Evolutionary conservation across 306 rosid species (phyloP).

Genomic region (Oemleria cerasiformis): DNA sequence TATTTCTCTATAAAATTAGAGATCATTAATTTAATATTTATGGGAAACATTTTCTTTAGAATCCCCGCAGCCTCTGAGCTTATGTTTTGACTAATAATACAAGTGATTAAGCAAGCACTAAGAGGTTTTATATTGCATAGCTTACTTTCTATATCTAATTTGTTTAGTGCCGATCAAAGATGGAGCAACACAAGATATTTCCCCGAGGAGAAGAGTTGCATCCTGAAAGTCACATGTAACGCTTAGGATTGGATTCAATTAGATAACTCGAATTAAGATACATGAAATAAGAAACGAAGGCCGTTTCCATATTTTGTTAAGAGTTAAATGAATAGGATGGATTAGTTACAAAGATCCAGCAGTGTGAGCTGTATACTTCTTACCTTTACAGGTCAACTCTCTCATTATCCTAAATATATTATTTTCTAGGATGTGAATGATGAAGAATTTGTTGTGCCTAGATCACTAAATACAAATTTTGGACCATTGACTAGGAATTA

Average conservation of each 20-base stretch:
- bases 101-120: background rate
- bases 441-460: too few relatives aligned
- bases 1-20: background rate
- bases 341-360: background rate
- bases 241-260: too few relatives aligned
- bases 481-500: background rate
- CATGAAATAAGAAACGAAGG: too few relatives aligned
- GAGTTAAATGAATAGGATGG: background rate
- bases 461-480: background rate
- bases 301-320: too few relatives aligned
- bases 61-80: background rate
- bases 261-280: too few relatives aligned
- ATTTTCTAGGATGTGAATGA: too few relatives aligned
- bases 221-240: background rate
- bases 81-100: too few relatives aligned
- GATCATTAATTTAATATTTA: too few relatives aligned
- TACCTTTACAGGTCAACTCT: background rate
- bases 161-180: background rate
- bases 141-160: background rate
- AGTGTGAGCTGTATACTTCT: background rate
- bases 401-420: background rate
- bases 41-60: background rate
- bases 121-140: background rate
- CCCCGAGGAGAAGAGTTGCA: background rate
- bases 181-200: background rate